Base-by-base conservation (phyloP, 2,329 filamentous ascomycete genomes). In the Aspergillus sp. region DNA sequence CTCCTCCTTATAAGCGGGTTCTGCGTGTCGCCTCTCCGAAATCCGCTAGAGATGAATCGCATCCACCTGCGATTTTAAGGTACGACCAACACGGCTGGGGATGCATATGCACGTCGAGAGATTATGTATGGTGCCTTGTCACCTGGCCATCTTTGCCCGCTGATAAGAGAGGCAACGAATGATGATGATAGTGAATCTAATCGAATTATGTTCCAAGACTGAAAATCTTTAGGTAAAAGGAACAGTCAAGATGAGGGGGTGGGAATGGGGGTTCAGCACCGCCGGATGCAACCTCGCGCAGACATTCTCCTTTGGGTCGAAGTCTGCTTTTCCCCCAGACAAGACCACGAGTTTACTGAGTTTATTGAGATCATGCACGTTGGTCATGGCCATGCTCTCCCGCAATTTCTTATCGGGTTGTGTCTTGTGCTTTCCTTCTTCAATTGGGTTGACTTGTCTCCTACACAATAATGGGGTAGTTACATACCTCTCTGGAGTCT, bases 171-270 rank as follows among this genome's bases (percentile, higher is more conserved):
- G 50, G 57, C 51, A 50, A 61, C 59, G 55, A 64, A 65, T 63
- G 50, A 55, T n/a, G 51, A 56, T 25, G 39, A 45, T 30, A 55
- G 39, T 38, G 47, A 38, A 49, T 51, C 60, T 57, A 53, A 59
- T 58, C 45, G 12, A 36, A 58, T 60, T 62, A 54, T 61, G 61
- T 62, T 41, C 49, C 32, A 51, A 36, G 23, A 15, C 55, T 15
- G 10, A 41, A 67, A 68, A 47, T 49, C 53, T 23, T 70, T 71
- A 69, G 63, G 69, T 71, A 70, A 70, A 65, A 65, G 55, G 56
- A 67, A 67, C 17, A 36, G 39, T 49, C 38, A 36, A 56, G 49
- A 53, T 55, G 51, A 61, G 56, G 56, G 47, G 47, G 23, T 49
- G 47, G 49, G 51, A 23, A 58, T 36, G 28, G 28, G 51, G 41